phyloP scores from a whole-genome alignment of 164 flowering plant species.

The Pachysandra terminalis region DNA sequence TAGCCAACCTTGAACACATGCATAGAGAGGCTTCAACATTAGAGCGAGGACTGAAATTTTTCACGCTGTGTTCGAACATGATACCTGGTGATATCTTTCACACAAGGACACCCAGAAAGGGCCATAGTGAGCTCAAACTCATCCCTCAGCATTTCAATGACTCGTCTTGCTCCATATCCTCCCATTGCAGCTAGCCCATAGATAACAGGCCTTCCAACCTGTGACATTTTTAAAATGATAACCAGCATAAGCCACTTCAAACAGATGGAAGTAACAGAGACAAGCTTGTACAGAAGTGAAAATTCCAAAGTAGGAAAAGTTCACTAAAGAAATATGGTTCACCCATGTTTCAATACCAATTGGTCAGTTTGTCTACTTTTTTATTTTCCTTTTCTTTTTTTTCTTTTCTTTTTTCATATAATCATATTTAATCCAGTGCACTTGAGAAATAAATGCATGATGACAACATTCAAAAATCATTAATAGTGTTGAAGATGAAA shows the following conservation, averaged over 20 bases:
- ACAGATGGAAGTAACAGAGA: too few relatives aligned
- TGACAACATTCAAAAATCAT: neutral
- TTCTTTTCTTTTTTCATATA: too few relatives aligned
- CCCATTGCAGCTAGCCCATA: constrained; percentile 62
- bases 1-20: too few relatives aligned
- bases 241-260: neutral
- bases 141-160: constrained; percentile 62
- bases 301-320: too few relatives aligned
- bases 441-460: neutral
- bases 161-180: constrained; percentile 42
- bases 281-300: too few relatives aligned
- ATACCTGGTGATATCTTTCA: constrained; percentile 57
- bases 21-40: neutral
- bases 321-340: too few relatives aligned
- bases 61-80: constrained; percentile 44
- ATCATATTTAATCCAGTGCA: too few relatives aligned
- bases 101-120: constrained; percentile 53
- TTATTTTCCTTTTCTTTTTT: too few relatives aligned
- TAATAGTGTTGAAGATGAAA: neutral
- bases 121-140: constrained; percentile 80
- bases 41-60: constrained; percentile 37
- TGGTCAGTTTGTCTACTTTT: too few relatives aligned
- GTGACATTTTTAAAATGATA: too few relatives aligned
- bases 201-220: constrained; percentile 65
- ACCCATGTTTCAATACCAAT: too few relatives aligned